phyloP scores from a whole-genome alignment of 2,329 filamentous ascomycete species.

The Ascochyta rabiei region DNA sequence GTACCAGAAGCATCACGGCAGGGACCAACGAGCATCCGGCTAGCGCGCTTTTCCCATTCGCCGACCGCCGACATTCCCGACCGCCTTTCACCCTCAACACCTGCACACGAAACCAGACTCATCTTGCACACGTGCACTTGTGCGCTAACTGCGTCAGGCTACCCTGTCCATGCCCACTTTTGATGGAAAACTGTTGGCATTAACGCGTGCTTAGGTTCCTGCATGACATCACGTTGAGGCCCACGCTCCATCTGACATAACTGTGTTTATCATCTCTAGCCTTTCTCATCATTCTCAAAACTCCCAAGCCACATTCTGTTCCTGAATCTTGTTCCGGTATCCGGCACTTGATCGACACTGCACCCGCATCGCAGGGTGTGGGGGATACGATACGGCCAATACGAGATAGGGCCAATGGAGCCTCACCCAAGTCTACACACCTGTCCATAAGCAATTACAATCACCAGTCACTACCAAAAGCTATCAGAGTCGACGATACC shows the following conservation, averaged over 20 bases:
- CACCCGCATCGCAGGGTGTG: not conserved
- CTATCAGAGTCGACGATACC: not conserved
- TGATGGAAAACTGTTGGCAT: too few relatives aligned
- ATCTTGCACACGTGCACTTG: not conserved
- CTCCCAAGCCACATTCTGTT: not conserved
- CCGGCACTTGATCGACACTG: not conserved
- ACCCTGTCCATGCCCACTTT: too few relatives aligned
- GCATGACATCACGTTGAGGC: not conserved
- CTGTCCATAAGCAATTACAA: not conserved
- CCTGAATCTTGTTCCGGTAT: not conserved
- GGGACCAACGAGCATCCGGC: conserved; percentile 7
- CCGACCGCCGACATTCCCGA: conserved; percentile 5
- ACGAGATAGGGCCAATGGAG: not conserved
- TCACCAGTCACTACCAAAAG: not conserved
- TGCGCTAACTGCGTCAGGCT: too few relatives aligned
- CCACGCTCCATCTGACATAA: not conserved
- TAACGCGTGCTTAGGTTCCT: not conserved
- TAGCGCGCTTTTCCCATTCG: conserved; percentile 1
- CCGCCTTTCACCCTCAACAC: not conserved
- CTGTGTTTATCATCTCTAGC: not conserved
- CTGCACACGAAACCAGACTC: not conserved
- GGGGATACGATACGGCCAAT: not conserved
- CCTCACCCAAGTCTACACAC: not conserved
- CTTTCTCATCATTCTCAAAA: not conserved
- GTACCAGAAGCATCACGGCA: conserved; percentile 10